These are phyloP conservation scores for Metschnikowia kunwiensis DNA, from an alignment of 805 yeast genomes.

Conservation along the genomic window DNA sequence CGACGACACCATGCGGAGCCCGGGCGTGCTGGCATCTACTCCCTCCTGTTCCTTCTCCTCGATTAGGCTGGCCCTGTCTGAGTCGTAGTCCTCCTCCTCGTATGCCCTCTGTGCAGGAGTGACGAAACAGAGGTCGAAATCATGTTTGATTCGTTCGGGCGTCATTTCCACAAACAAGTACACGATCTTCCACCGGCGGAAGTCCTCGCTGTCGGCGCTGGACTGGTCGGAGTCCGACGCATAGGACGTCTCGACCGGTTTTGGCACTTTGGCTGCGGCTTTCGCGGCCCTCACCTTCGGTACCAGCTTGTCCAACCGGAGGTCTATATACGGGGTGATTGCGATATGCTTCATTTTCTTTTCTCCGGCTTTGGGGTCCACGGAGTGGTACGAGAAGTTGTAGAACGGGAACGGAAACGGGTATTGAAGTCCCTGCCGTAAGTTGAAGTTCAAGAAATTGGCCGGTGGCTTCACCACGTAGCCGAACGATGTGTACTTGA, in stretches of 20 bases:
- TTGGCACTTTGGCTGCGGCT: neutral
- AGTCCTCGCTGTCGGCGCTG: slow-evolving; percentile 7
- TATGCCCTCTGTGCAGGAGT: slow-evolving; percentile 6
- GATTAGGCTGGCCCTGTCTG: slow-evolving; percentile 6
- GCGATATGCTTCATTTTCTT: slow-evolving; percentile 26
- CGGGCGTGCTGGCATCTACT: slow-evolving; percentile 1
- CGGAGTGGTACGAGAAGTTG: slow-evolving; percentile 41
- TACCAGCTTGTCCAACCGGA: slow-evolving; percentile 25
- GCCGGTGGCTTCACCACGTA: slow-evolving; percentile 39
- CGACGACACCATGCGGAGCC: slow-evolving; percentile 11
- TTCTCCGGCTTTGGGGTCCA: slow-evolving; percentile 26
- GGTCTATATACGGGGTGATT: slow-evolving; percentile 37
- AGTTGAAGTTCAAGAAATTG: slow-evolving; percentile 32
- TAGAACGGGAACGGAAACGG: slow-evolving; percentile 47
- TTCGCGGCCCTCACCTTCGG: slow-evolving; percentile 1
- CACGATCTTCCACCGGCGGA: slow-evolving; percentile 8
- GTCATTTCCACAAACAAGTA: slow-evolving; percentile 10
- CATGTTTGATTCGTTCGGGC: slow-evolving; percentile 6
- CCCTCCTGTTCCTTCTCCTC: slow-evolving; percentile 4
- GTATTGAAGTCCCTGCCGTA: slow-evolving; percentile 41
- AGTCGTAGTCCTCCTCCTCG: slow-evolving; percentile 10
- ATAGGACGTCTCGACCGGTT: slow-evolving; percentile 1
- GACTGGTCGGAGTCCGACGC: slow-evolving; percentile 7
- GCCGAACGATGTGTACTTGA: slow-evolving; percentile 36
- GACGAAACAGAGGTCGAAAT: slow-evolving; percentile 6